Conservation (phyloP, 345 rosid genomes). For the Euphorbia peplus region DNA sequence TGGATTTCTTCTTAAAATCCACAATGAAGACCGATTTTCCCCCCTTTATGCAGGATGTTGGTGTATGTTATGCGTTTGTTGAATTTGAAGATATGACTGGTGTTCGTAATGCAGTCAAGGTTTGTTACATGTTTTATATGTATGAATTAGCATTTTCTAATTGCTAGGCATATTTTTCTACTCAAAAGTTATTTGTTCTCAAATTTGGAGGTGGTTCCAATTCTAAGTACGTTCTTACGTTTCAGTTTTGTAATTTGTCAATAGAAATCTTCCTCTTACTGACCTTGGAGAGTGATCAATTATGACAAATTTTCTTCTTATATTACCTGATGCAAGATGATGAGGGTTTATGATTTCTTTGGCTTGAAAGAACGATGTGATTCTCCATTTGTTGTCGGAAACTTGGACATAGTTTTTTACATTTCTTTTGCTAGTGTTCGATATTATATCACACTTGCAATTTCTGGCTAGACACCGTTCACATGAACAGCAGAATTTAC, state of each 20-base stretch:
- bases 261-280: background rate
- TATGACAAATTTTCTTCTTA: background rate
- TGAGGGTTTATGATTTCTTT: background rate
- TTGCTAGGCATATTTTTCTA: background rate
- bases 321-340: background rate
- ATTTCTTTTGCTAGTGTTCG: background rate
- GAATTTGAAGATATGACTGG: constrained; percentile 65
- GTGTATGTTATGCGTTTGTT: constrained; percentile 72
- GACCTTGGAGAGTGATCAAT: background rate
- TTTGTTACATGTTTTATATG: constrained; percentile 15
- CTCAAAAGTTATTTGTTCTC: background rate
- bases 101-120: constrained; percentile 57
- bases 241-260: background rate
- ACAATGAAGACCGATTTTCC: constrained; percentile 6
- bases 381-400: background rate
- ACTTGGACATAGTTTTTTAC: background rate
- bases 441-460: background rate
- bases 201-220: background rate
- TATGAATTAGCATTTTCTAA: background rate
- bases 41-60: constrained; percentile 50
- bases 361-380: background rate
- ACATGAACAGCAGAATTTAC: background rate
- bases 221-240: background rate
- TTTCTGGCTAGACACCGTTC: background rate
- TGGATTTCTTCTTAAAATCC: background rate